Base-by-base conservation (phyloP, 805 yeast genomes). In the Ogataea dorogensis region DNA sequence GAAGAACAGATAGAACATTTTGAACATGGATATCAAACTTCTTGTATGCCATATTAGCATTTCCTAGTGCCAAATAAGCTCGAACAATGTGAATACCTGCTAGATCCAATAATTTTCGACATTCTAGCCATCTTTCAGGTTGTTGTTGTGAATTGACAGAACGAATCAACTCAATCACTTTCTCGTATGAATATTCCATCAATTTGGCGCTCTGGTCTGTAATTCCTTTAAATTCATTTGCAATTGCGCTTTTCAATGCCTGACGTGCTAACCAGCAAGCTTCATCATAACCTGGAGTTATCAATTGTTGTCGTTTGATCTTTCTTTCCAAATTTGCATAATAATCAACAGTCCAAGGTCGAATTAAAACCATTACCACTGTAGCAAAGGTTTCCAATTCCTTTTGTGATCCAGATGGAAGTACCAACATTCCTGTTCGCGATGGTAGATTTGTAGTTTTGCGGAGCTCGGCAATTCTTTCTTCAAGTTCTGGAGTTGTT, bases 11-110 rank as follows among this genome's bases (percentile, higher is more conserved):
- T 7, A 66, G 46, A 1, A 81, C 75, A 31, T 71, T 73, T 20
- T 68, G 68, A 2, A 83, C 51, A 61, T 86, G 96, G 13, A 74
- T 66, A 24, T 69, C 69, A 53, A 85, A 86, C 53, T 79, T 82
- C 40, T 71, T 65, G 48, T 77, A 74, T 0, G 89, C 86, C 31
- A 66, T 47, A 24, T 77, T 66, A 1, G 82, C 71, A 42, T 74
- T 77, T 26, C 75, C 83, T 10, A 75, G 40, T 10, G 82, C 76
- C 17, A 85, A 64, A 47, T 77, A 73, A 1, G 78, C 64, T 43
- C 83, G 69, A 6, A 75, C 73, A 7, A 85, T 77, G 47, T 81
- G 84, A 33, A 81, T 66, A 0, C 82, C 79, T 5, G 75, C 51
- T 4, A 76, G 54, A 51, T 86, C 95, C 5, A 83, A 54, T 30